Evolutionary conservation across 768 basidiomycete genomes (phyloP), one percentile per base, ranked within the genome.

Genomic region (Russula vinacea): DNA sequence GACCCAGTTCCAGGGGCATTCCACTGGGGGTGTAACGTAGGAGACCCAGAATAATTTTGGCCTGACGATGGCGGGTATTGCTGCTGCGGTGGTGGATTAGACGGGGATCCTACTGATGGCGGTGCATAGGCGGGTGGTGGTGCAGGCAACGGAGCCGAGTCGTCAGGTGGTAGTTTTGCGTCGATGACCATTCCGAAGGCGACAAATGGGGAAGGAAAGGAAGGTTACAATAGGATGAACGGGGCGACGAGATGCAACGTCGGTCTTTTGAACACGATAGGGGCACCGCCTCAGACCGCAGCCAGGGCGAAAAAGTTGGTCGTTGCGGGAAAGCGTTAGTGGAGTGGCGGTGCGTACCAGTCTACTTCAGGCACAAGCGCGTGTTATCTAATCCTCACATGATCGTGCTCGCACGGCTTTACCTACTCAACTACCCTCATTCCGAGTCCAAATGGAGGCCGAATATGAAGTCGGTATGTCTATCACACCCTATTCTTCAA

Each of bases 381-480:
- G 59, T 45, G 59, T 61, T 56, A 60, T 42, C 64, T 65, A 60
- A 65, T 44, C 54, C 55, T 65, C 64, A 65, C 64, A 65, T 65
- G 64, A 65, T 54, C 35, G 35, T 10, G 35, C 35, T 35, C 8
- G 35, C 64, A 55, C 45, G 55, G n/a, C 47, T 17, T 26, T 29
- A 9, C n/a, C 37, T 47, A 39, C 56, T 32, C 42, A n/a, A 39
- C 62, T 9, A n/a, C 17, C 22, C n/a, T 37, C 60, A 56, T 10
- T n/a, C n/a, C n/a, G n/a, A n/a, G n/a, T n/a, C 9, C 33, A 26
- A 16, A 66, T 64, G 53, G 66, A 60, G 40, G 42, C 26, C 50
- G 62, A 69, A 52, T 69, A 69, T 62, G 68, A 69, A 69, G 67
- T 69, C 32, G 68, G 68, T 69, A n/a, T 6, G 68, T 64, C 9